Evolutionary conservation across 2,329 filamentous ascomycete species (phyloP), one percentile per base, ranked within the genome.

Genomic region (Penicillium sp.): DNA sequence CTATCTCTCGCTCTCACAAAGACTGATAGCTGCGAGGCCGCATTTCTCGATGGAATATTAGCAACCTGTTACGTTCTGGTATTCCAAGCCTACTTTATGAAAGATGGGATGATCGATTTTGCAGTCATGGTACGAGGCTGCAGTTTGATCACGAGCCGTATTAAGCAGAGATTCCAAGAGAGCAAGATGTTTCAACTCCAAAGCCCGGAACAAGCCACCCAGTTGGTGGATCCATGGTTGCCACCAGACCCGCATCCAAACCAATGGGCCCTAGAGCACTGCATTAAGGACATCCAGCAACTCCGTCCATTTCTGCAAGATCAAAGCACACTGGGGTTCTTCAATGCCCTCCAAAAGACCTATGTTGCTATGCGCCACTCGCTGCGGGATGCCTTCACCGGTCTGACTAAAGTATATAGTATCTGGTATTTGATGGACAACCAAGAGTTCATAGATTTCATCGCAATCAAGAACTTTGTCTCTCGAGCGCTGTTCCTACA

Each of bases 401-500:
- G 37, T 14, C 59, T 7, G 29, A 43, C 1, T 39, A 28, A 7
- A 50, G 44, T 26, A 39, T 66, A 65, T 67, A 14, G 3, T 7
- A 14, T 40, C 11, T 40, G 37, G 37, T 7, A 40, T n/a, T 40
- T 19, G 9, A 40, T 40, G 37, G 37, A 24, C 7, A 40, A 40
- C 11, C 11, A 40, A 24, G 5, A 40, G 5, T 40, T 40, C 21
- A 24, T 23, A 10, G 19, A 23, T 1, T 79, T 81, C 62, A 70
- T 80, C 53, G 68, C 76, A 37, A 68, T 75, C 0, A 62, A 65
- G 34, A 80, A 81, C 48, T 63, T 63, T 40, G 58, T 76, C 3
- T 70, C 76, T 1, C 76, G 75, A 24, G 72, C 80, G 3, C 63
- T 81, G 5, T 69, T 81, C 5, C 69, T 75, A 6, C 77, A 81